These are phyloP conservation scores for Ilyonectria robusta DNA, from an alignment of 2,329 filamentous ascomycete species.

Conservation along the genomic window DNA sequence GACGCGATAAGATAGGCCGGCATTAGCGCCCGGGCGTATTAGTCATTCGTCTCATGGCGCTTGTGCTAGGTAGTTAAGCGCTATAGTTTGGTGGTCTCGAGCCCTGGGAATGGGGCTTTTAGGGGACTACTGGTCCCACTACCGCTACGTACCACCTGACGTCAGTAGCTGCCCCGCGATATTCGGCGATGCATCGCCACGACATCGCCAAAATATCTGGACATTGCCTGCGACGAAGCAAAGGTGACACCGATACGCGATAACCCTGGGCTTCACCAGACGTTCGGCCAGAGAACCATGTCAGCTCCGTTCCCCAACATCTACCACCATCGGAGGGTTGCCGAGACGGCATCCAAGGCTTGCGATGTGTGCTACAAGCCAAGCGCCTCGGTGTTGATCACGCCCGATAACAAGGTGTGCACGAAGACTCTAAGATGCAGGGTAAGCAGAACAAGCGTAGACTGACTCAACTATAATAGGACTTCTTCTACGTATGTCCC, in stretches of 20 bases:
- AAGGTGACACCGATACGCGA: neutral
- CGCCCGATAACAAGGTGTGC: slow-evolving; percentile 86
- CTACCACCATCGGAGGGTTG: slow-evolving; percentile 89
- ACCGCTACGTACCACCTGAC: slow-evolving; percentile 18
- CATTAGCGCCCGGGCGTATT: slow-evolving; percentile 39
- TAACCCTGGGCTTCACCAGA: neutral
- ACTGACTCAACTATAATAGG: slow-evolving; percentile 54
- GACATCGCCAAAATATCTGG: slow-evolving; percentile 19
- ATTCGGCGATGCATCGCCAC: slow-evolving; percentile 9
- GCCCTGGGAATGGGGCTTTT: slow-evolving; percentile 27
- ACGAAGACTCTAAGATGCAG: neutral
- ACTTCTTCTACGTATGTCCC: slow-evolving; percentile 93
- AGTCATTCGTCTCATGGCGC: slow-evolving; percentile 36
- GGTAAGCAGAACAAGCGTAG: neutral
- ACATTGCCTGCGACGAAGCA: slow-evolving; percentile 7
- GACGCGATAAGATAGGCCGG: slow-evolving; percentile 46
- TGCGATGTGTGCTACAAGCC: slow-evolving; percentile 96
- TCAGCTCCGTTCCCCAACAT: slow-evolving; percentile 76
- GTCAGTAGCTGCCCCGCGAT: slow-evolving; percentile 30
- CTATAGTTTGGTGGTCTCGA: slow-evolving; percentile 31
- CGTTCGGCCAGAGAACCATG: slow-evolving; percentile 51
- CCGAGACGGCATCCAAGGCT: slow-evolving; percentile 84
- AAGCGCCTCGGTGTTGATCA: slow-evolving; percentile 88
- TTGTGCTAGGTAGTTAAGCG: slow-evolving; percentile 7
- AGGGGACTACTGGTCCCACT: slow-evolving; percentile 12